Conservation (phyloP, 441 rosid genomes). For the Populus hybrid region DNA sequence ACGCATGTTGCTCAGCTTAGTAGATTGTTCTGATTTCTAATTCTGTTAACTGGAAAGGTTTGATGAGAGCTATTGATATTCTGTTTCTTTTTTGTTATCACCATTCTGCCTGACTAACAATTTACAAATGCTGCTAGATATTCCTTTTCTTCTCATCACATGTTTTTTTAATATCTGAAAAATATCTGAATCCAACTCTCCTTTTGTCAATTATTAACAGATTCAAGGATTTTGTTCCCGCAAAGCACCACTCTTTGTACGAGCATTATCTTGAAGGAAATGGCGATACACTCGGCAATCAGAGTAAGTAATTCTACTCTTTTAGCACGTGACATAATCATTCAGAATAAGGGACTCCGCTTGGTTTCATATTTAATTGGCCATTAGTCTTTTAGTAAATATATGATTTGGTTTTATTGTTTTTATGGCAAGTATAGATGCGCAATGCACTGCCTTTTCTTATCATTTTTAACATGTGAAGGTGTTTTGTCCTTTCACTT, state of each 20-base stretch:
- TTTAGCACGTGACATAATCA: not conserved
- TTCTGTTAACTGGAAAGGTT: not conserved
- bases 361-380: not conserved
- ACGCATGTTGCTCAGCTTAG: not conserved
- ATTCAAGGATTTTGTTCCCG: slow-evolving; percentile 81
- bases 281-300: slow-evolving; percentile 22
- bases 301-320: slow-evolving; percentile 26
- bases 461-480: not conserved
- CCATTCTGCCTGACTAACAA: not conserved
- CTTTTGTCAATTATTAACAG: slow-evolving; percentile 36
- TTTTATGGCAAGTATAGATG: not conserved
- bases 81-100: not conserved
- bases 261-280: slow-evolving; percentile 60
- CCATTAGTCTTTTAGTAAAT: not conserved
- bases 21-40: not conserved
- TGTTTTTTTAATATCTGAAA: not conserved
- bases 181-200: slow-evolving; percentile 5
- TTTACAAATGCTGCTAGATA: not conserved
- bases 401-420: not conserved
- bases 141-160: not conserved
- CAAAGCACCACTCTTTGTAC: slow-evolving; percentile 56
- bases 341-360: not conserved
- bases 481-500: not conserved
- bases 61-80: not conserved
- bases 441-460: not conserved